phyloP scores from a whole-genome alignment of 2,329 filamentous ascomycete genomes.

The Fusarium euwallaceae region DNA sequence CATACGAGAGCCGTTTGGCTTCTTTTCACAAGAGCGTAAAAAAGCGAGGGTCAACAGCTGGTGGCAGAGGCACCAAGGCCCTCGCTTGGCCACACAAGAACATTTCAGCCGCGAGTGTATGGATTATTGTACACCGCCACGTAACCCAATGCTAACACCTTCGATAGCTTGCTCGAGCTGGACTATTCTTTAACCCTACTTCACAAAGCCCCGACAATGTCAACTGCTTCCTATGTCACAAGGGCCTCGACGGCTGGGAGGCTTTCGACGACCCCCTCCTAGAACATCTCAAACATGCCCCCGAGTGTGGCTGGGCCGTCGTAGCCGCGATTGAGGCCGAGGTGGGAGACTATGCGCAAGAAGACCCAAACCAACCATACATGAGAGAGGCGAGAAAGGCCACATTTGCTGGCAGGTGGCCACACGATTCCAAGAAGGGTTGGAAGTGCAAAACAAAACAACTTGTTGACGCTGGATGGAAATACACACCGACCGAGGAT shows the following conservation, averaged over 20 bases:
- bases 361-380: slow-evolving; percentile 79
- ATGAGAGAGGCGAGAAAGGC: slow-evolving; percentile 83
- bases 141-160: slow-evolving; percentile 38
- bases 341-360: slow-evolving; percentile 71
- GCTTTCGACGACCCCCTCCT: slow-evolving; percentile 83
- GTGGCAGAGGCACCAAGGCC: slow-evolving; percentile 64
- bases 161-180: slow-evolving; percentile 84
- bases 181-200: slow-evolving; percentile 89
- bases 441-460: slow-evolving; percentile 93
- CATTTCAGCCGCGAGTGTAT: slow-evolving; percentile 51
- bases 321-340: slow-evolving; percentile 72
- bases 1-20: slow-evolving; percentile 81
- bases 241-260: slow-evolving; percentile 93
- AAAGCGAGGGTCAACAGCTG: slow-evolving; percentile 76
- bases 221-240: slow-evolving; percentile 87
- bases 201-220: slow-evolving; percentile 86
- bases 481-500: slow-evolving; percentile 86
- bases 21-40: slow-evolving; percentile 81
- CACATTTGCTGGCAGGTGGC: slow-evolving; percentile 90
- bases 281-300: slow-evolving; percentile 88
- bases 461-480: slow-evolving; percentile 94
- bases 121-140: slow-evolving; percentile 12
- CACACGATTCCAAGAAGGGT: slow-evolving; percentile 87
- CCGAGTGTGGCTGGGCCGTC: slow-evolving; percentile 89
- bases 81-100: slow-evolving; percentile 81